These are phyloP conservation scores for Cryphonectria radicalis DNA, from an alignment of 2,329 filamentous ascomycete species.

Conservation along the genomic window DNA sequence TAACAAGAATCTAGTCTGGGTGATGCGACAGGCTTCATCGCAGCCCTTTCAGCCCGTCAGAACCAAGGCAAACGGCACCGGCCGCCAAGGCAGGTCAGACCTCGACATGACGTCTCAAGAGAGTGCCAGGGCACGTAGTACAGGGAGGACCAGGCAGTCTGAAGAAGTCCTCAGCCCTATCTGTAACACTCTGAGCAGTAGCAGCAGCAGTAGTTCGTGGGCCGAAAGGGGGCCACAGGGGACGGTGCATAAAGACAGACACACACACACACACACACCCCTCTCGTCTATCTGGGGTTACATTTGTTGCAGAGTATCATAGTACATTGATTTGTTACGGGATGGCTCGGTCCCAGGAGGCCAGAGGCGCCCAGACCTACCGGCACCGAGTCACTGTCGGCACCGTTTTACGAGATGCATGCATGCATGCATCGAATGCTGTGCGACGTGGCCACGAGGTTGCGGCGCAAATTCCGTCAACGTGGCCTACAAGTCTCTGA, in stretches of 20 bases:
- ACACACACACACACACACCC: neutral
- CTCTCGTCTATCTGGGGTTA: neutral
- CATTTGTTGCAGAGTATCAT: neutral
- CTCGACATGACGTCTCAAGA: neutral
- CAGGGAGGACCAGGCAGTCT: neutral
- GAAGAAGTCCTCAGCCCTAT: neutral
- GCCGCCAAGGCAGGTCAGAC: neutral
- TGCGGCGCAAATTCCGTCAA: neutral
- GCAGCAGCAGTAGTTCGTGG: neutral
- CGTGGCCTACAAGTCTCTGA: neutral
- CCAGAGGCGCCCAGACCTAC: neutral
- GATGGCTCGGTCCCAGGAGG: neutral
- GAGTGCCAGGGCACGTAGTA: neutral
- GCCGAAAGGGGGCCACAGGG: neutral
- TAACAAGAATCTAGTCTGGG: neutral
- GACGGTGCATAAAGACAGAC: neutral
- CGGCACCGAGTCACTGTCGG: slow-evolving; percentile 9
- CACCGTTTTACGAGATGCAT: neutral
- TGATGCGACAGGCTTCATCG: neutral
- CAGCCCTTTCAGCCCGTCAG: neutral
- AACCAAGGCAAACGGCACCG: neutral
- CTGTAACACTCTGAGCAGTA: neutral
- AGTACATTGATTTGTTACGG: neutral
- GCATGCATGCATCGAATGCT: neutral
- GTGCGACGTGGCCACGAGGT: neutral